Evolutionary conservation across 306 rosid genomes (phyloP), one percentile per base, ranked within the genome.

Genomic region (Lupinus albus): DNA sequence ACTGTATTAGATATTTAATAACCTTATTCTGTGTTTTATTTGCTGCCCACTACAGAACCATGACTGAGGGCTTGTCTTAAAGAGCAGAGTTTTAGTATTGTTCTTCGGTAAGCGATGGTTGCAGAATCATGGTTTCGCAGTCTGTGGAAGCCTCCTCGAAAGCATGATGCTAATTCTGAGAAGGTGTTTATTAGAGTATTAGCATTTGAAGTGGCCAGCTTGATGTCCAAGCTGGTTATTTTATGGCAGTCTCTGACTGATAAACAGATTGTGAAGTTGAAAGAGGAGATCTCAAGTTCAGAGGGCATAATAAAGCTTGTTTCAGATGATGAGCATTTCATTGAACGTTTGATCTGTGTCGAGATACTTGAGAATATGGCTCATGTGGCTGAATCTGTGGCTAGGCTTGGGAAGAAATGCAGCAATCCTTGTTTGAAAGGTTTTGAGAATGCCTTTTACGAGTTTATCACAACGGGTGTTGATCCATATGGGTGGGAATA

Each of bases 401-500:
- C 91, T n/a, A 90, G 99, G 74, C 94, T 94, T 76, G 92, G 84
- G 41, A 84, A 80, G 82, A 90, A 86, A 75, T 94, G 99, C 87
- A 85, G 79, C 1, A 95, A 88, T 75, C 91, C 85, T 3, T 53
- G 82, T 57, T 81, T 94, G 84, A 88, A 80, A 76, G 78, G 79
- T 64, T 86, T 94, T 64, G 96, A 79, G 70, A 77, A 64, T 61
- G 84, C 78, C 58, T 85, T 88, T 79, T 78, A 58, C 36, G 89
- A 80, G 36, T 81, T 83, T 68, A 64, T 94, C 53, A 68, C 57
- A 59, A 8, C 16, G 1, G 96, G 91, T 15, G 4, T 47, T 21
- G 99, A 90, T 78, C 82, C 89, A 3, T 82, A 82, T 77, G 91
- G 97, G 36, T 94, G 97, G 99, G 76, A 66, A 64, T 82, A 85